Percentiles rank a stretch among this genome's conserved stretches.
Conservation (phyloP, 169 alveolate genomes). For the Plasmodium vivax region DNA sequence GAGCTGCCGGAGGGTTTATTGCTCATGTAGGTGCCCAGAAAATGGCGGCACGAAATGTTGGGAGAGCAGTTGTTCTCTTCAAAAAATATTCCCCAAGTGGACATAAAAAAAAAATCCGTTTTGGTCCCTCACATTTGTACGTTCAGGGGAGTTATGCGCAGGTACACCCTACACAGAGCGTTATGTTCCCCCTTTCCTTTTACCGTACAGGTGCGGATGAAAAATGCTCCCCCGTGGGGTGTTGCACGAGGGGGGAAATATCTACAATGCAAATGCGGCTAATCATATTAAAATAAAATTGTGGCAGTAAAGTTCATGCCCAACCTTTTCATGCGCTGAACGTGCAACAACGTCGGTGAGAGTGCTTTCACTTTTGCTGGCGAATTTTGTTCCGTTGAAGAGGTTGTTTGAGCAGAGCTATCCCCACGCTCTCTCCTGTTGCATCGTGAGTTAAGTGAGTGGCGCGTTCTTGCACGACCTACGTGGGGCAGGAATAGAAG, state of each 20-base stretch:
- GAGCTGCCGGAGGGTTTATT: no score
- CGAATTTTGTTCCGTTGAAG: neutral
- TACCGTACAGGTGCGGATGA: neutral
- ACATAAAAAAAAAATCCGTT: neutral
- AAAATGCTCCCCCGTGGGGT: neutral
- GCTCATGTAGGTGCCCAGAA: no score
- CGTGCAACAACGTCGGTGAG: neutral
- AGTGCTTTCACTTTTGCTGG: neutral
- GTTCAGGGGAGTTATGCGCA: neutral
- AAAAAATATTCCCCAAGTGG: neutral
- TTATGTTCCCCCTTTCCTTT: neutral
- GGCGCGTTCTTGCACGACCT: neutral
- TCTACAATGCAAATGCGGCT: neutral
- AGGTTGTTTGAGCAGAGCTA: neutral
- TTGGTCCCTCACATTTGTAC: neutral
- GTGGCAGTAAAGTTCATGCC: neutral
- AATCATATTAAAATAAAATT: no score
- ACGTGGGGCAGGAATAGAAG: neutral
- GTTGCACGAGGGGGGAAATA: neutral
- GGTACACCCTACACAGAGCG: neutral
- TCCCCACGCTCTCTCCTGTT: neutral
- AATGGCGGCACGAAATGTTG: no score
- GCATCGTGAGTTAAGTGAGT: neutral
- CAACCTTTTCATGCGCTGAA: neutral
- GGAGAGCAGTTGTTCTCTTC: no score